Conservation (phyloP, 1,139 yeast species). For the Casaregolazyma suthepensis region DNA sequence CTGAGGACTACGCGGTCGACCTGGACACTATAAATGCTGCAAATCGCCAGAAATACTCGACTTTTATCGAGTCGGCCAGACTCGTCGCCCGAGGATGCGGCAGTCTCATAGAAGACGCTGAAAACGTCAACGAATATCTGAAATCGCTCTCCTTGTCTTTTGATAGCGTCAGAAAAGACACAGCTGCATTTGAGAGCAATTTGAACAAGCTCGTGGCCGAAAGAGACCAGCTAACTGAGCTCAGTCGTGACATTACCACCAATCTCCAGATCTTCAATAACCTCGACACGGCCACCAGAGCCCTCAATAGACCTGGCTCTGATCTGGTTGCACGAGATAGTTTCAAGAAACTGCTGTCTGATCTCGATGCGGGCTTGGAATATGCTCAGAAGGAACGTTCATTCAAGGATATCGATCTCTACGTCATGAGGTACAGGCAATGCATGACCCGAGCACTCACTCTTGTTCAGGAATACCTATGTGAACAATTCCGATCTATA, state of each 20-base stretch:
- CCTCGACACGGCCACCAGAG: conserved; percentile 62
- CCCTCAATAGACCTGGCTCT: conserved; percentile 65
- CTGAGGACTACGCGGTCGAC: conserved; percentile 5
- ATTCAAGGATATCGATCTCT: conserved; percentile 58
- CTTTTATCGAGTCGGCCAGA: conserved; percentile 28
- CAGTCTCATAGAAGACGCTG: conserved; percentile 39
- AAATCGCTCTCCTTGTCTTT: conserved; percentile 45
- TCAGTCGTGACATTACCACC: conserved; percentile 45
- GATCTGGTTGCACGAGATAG: conserved; percentile 53
- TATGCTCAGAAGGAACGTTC: conserved; percentile 45
- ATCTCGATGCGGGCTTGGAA: conserved; percentile 53
- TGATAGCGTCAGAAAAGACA: conserved; percentile 51
- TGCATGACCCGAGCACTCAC: conserved; percentile 81
- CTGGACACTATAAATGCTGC: conserved; percentile 26
- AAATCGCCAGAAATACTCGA: conserved; percentile 19
- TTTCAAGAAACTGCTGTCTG: conserved; percentile 48
- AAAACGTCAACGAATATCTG: conserved; percentile 39
- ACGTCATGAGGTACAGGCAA: conserved; percentile 69
- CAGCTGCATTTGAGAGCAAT: conserved; percentile 56
- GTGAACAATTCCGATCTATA: conserved; percentile 46
- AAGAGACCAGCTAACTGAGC: conserved; percentile 40
- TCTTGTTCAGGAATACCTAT: conserved; percentile 62
- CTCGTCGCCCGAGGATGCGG: conserved; percentile 30
- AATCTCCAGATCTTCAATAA: conserved; percentile 61
- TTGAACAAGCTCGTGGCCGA: conserved; percentile 50